phyloP scores from a whole-genome alignment of 345 rosid genomes.

The Eucalyptus sp. region DNA sequence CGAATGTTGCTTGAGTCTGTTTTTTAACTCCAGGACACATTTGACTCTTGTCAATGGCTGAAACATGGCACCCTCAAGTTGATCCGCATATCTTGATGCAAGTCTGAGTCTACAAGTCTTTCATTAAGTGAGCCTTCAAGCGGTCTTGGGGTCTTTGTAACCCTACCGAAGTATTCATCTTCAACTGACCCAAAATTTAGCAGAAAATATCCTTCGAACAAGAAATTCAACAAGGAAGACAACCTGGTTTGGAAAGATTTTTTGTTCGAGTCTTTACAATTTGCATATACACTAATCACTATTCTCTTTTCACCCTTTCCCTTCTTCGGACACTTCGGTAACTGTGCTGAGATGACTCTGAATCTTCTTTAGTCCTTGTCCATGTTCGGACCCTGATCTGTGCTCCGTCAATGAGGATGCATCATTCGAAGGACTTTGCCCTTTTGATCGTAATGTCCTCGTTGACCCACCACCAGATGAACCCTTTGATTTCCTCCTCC shows the following conservation, averaged over 20 bases:
- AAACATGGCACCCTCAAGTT: too few relatives aligned
- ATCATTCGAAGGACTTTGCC: constrained; percentile 4
- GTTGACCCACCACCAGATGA: background rate
- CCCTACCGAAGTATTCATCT: background rate
- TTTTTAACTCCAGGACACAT: too few relatives aligned
- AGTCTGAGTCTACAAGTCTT: too few relatives aligned
- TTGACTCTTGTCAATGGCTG: too few relatives aligned
- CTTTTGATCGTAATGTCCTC: constrained; percentile 14
- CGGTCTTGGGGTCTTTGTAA: background rate
- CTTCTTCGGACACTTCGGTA: background rate
- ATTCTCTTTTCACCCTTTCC: background rate
- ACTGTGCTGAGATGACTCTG: background rate
- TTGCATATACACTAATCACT: background rate
- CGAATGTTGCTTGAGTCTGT: too few relatives aligned
- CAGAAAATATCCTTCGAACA: background rate
- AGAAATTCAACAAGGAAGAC: background rate
- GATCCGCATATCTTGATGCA: too few relatives aligned
- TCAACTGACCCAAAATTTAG: background rate
- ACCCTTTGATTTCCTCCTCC: constrained; percentile 17
- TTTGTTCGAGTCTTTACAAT: background rate
- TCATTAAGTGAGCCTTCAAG: too few relatives aligned
- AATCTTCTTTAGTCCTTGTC: background rate
- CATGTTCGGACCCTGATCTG: background rate
- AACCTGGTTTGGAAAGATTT: background rate
- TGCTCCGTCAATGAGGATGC: background rate